Percentiles rank a stretch among this genome's conserved stretches.
These are phyloP conservation scores for Penicillium sp. DNA, from an alignment of 2,329 filamentous ascomycete genomes.

Conservation along the genomic window DNA sequence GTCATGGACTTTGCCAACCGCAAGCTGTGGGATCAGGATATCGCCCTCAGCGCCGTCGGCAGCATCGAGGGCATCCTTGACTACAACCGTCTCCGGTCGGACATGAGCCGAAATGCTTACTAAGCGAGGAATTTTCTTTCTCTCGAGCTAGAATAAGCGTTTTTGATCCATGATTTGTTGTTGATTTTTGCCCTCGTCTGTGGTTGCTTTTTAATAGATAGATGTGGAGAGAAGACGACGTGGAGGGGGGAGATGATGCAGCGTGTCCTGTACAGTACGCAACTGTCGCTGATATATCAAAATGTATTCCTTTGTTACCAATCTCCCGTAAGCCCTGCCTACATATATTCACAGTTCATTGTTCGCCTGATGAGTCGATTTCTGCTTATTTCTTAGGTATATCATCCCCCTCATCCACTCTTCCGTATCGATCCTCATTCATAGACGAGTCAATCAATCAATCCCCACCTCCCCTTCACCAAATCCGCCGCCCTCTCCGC, in stretches of 20 bases:
- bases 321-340: background rate
- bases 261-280: conserved; percentile 40
- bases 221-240: conserved; percentile 22
- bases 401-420: too few species aligned
- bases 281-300: conserved; percentile 40
- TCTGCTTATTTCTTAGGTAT: too few species aligned
- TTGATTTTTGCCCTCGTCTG: conserved; percentile 19
- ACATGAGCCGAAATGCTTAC: conserved; percentile 78
- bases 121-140: conserved; percentile 28
- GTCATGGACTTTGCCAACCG: conserved; percentile 95
- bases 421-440: too few species aligned
- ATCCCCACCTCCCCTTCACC: conserved; percentile 2
- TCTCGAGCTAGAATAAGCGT: conserved; percentile 21
- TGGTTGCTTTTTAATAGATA: conserved; percentile 35
- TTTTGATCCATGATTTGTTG: conserved; percentile 17
- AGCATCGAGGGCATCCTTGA: conserved; percentile 80
- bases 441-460: too few species aligned
- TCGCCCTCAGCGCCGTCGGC: conserved; percentile 91
- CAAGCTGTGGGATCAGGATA: conserved; percentile 96
- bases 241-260: conserved; percentile 26
- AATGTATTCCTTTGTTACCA: conserved; percentile 29
- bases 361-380: too few species aligned
- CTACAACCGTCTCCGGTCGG: conserved; percentile 64
- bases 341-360: background rate
- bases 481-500: conserved; percentile 21